Evolutionary conservation across 202 grass and related monocot species (phyloP).

Genomic region (Zizania palustris): DNA sequence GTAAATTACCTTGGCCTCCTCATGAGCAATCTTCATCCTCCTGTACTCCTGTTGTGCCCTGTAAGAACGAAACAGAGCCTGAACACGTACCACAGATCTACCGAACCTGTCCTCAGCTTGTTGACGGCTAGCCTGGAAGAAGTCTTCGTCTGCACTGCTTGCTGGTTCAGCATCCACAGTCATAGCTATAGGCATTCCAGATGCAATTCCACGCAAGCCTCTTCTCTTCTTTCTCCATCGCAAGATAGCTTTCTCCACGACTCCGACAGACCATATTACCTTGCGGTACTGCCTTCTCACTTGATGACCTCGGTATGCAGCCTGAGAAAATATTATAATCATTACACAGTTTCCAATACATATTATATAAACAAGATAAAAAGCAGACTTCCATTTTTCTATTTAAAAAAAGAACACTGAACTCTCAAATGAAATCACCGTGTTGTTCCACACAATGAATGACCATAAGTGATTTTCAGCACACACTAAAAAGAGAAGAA

Average conservation of each 20-base stretch:
- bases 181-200: slow-evolving; percentile 69
- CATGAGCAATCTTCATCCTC: slow-evolving; percentile 78
- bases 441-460: too few relatives aligned
- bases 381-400: slow-evolving; percentile 17
- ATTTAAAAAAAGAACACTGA: neutral
- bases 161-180: slow-evolving; percentile 50
- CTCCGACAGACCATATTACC: slow-evolving; percentile 91
- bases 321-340: slow-evolving; percentile 51
- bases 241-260: slow-evolving; percentile 95
- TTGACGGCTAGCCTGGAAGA: slow-evolving; percentile 68
- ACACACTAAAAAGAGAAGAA: neutral
- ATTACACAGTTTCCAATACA: slow-evolving; percentile 24
- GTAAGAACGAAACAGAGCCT: slow-evolving; percentile 92
- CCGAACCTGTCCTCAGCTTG: slow-evolving; percentile 86
- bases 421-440: slow-evolving; percentile 17
- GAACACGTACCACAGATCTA: slow-evolving; percentile 85
- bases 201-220: slow-evolving; percentile 79
- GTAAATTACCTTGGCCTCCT: slow-evolving; percentile 69
- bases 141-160: slow-evolving; percentile 87
- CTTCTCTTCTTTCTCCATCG: slow-evolving; percentile 92
- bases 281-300: slow-evolving; percentile 82
- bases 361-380: slow-evolving; percentile 7
- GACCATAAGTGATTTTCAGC: slow-evolving; percentile 9
- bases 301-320: slow-evolving; percentile 85
- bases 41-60: slow-evolving; percentile 93